Evolutionary conservation across 148 eudicot species (phyloP), one percentile per base, ranked within the genome.

Genomic region (Diospyros lotus): DNA sequence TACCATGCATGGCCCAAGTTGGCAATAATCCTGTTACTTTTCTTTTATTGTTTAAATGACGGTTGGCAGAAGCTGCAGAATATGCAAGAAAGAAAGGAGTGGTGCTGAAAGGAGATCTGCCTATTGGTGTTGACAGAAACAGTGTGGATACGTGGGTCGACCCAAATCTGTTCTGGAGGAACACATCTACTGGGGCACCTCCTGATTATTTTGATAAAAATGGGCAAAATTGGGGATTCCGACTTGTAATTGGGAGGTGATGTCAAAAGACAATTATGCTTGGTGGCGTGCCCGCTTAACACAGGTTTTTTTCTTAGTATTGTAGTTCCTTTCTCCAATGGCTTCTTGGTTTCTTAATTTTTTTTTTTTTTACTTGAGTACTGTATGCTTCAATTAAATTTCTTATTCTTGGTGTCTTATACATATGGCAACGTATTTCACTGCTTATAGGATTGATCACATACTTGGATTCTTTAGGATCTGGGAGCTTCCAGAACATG

Each of bases 121-220:
- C 98, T 6, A 95, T 95, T 43, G 98, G 97, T 13, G 98, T 95
- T 17, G 98, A 90, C 79, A 85, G 90, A 71, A 90, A 90, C 62
- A 95, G 98, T 82, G 98, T 95, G 64, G 98, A 95, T 84, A 95
- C 98, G 64, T 95, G 98, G 98, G 98, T 95, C 67, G 76, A 87
- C 77, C 98, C 98, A 39, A 92, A 61, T 76, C 82, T 95, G 75
- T 95, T 95, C 71, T 87, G 96, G 73, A 95, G 90, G 98, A 95
- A 88, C 93, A 90, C 98, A 42, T 78, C 97, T 38, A 95, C 98
- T 56, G 98, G 98, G 72, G 98, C 98, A 73, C 98, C 98, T 69
- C 98, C 98, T 28, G 98, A 95, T 82, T 95, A 95, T 84, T 95
- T 95, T 77, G 98, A 95, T 77, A 95, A 92, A 88, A 95, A 92